Percentiles rank a stretch among this genome's conserved stretches.
Conservation (phyloP, 148 eudicot species). For the Cornus suecica region DNA sequence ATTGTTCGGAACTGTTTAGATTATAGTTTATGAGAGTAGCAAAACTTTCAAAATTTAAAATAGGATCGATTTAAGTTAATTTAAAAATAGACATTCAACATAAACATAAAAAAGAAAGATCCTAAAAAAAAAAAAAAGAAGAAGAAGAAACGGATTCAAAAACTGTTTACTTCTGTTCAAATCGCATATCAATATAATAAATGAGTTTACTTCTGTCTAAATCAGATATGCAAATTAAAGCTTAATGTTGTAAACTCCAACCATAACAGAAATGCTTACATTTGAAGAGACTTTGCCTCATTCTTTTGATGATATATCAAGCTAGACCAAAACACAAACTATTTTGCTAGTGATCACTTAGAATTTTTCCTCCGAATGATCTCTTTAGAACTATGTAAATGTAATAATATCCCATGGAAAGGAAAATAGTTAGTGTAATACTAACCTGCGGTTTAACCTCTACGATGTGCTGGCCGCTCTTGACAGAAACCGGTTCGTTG, state of each 20-base stretch:
- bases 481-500: conserved; percentile 77
- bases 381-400: too few relatives aligned
- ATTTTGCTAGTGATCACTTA: background rate
- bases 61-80: background rate
- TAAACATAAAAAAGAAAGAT: background rate
- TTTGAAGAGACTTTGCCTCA: background rate
- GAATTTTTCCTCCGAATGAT: background rate
- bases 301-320: too few relatives aligned
- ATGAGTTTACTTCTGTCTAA: background rate
- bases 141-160: too few relatives aligned
- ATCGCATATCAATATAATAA: too few relatives aligned
- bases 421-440: background rate
- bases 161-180: too few relatives aligned
- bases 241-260: background rate
- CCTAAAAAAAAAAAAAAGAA: too few relatives aligned
- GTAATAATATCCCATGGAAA: background rate
- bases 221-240: background rate
- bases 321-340: background rate
- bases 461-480: conserved; percentile 67
- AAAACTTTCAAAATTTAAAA: background rate
- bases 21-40: background rate
- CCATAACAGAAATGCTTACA: background rate
- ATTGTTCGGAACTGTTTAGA: background rate
- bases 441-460: conserved; percentile 85
- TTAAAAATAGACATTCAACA: background rate